Base-by-base conservation (phyloP, 192 early-diverging fungal species). In the Podila epicladia region DNA sequence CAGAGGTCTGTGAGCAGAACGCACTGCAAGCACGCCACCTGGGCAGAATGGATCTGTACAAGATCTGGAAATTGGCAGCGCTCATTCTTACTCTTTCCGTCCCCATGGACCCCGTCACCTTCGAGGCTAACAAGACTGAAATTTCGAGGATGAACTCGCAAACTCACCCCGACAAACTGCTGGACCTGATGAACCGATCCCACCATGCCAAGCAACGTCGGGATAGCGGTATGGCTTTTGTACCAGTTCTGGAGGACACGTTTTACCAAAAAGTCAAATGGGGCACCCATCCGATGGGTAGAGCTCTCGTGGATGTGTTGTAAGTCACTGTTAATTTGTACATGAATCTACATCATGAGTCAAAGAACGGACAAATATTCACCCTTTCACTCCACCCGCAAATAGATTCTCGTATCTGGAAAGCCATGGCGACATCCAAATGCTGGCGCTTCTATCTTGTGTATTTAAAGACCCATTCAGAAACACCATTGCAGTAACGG, bases 31-130 rank as follows among this genome's bases (percentile, higher is more conserved):
- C 86, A 15, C 77, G 80, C 15, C 65, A 75, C 15, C 50, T 86
- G 55, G 83, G 84, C 9, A 77, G 91, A 2, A 61, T 74, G 45
- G 92, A 94, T 77, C 67, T 92, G 24, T 83, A 86, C 57, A 85
- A 90, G 69, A 87, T 92, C 32, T 94, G 93, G 93, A 84, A 79
- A 19, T 72, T 93, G 48, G 89, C 89, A n/a, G 87, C 85, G 8
- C 82, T 87, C 29, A 89, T 91, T 26, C 69, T 93, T 12, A 72
- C 78, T 19, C 75, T 85, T 8, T 83, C 78, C 50, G 85, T 87
- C n/a, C 87, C 87, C 29, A 73, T 76, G 69, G 83, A 84, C 58
- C 69, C 76, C 7, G 62, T 82, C 8, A 62, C 71, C 22, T 74
- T 72, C 60, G 75, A 89, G 45, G 67, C 67, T n/a, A 55, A 62